Evolutionary conservation across 768 basidiomycete species (phyloP), one percentile per base, ranked within the genome.

Genomic region (Tulasnella sp.): DNA sequence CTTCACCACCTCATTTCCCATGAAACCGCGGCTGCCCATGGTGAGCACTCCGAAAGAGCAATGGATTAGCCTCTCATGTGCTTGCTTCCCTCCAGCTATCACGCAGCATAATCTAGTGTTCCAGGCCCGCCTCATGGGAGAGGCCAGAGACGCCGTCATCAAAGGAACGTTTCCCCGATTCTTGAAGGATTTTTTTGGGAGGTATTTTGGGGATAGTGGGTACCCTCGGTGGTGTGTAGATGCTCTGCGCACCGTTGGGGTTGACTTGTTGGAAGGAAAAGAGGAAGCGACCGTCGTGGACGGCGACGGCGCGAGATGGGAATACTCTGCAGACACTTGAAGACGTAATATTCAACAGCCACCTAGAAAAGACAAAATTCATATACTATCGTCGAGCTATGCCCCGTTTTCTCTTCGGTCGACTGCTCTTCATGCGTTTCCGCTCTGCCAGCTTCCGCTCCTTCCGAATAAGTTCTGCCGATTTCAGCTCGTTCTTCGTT

Each of bases 161-260:
- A 87, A 88, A 40, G 93, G 91, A 48, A 88, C 85, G 15, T 97
- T 94, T 83, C 95, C 95, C 0, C 86, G 88, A 73, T 96, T 93
- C 82, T 86, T 96, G 39, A 87, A 87, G 74, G 84, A 84, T 9
- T 97, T 96, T 85, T 96, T 97, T 83, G 87, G 86, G 44, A 85
- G 86, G 67, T 96, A 95, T 83, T 97, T 93, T 81, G 91, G 89
- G 9, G 87, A 89, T 77, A 84, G 86, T n/a, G 92, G 91, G 13
- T 94, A 95, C 83, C 94, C 94, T 0, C 89, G 90, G 82, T 97
- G 95, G 95, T 93, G 93, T 81, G 89, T 96, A 0, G 92, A 94
- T 81, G 95, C 95, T 15, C 84, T 97, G 73, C 86, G 87, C 35
- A 91, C 90, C 76, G 95, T 97, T 16, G 92, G 92, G 0, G 93